These are phyloP conservation scores for Aeschynomene evenia DNA, from an alignment of 306 rosid species.

Conservation along the genomic window DNA sequence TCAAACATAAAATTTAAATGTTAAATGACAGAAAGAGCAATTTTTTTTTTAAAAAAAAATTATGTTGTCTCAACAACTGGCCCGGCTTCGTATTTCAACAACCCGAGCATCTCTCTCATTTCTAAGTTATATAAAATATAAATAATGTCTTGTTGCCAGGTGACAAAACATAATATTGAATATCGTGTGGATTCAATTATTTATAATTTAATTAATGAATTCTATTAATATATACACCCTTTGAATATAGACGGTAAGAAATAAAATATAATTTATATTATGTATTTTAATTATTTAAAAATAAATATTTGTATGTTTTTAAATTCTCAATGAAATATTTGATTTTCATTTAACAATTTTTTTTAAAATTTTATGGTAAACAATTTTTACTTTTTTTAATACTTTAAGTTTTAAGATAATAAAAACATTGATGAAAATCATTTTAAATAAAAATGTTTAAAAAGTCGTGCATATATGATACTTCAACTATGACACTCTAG, in stretches of 20 bases:
- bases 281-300: too few relatives aligned
- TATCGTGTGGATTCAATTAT: not conserved
- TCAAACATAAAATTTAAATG: not conserved
- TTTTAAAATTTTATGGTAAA: too few relatives aligned
- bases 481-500: not conserved
- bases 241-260: not conserved
- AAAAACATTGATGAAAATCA: too few relatives aligned
- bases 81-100: not conserved
- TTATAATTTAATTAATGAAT: not conserved
- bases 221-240: too few relatives aligned
- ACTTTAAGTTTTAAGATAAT: too few relatives aligned
- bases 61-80: not conserved
- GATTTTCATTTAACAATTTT: too few relatives aligned
- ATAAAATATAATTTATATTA: too few relatives aligned
- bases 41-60: not conserved
- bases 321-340: too few relatives aligned
- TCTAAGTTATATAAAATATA: not conserved
- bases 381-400: too few relatives aligned
- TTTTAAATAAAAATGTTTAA: too few relatives aligned
- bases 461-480: not conserved
- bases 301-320: too few relatives aligned
- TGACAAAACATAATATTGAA: not conserved
- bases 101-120: constrained; percentile 7
- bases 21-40: too few relatives aligned
- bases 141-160: not conserved